Evolutionary conservation across 768 basidiomycete genomes (phyloP).

Genomic region (Kwoniella europaea): DNA sequence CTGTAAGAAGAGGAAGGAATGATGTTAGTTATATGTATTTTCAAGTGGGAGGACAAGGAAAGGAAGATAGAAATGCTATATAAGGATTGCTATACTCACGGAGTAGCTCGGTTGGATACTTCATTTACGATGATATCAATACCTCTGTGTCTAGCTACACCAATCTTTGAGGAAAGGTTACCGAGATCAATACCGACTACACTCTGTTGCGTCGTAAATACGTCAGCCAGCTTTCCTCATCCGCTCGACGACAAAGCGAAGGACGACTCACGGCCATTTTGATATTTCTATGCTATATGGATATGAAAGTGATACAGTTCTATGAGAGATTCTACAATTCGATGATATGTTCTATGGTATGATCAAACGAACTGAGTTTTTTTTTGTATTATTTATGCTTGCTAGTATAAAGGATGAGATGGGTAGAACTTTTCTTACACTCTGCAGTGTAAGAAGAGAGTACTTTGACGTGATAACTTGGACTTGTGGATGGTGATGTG

Average conservation of each 20-base stretch:
- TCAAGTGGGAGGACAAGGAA: neutral
- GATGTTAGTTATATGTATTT: conserved; percentile 2
- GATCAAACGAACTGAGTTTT: conserved; percentile 8
- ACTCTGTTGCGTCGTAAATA: conserved; percentile 33
- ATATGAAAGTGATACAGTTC: conserved; percentile 1
- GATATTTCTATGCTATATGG: conserved; percentile 14
- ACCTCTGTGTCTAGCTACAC: conserved; percentile 91
- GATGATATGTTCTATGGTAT: conserved; percentile 1
- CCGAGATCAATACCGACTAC: conserved; percentile 97
- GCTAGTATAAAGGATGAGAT: neutral
- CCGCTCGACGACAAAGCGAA: neutral
- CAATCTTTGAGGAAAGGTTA: conserved; percentile 89
- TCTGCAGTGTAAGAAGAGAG: too few relatives aligned
- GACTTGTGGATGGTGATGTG: neutral
- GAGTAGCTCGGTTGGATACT: conserved; percentile 94
- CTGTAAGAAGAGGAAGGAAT: conserved; percentile 59
- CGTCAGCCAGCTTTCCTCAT: neutral
- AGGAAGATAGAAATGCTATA: neutral
- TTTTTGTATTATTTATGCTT: neutral
- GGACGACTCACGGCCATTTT: conserved; percentile 28
- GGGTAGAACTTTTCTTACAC: neutral
- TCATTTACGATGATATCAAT: conserved; percentile 99
- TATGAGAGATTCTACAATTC: neutral
- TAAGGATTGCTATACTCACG: conserved; percentile 65
- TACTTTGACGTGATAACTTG: neutral